Conservation (phyloP, 495 filamentous ascomycete species). For the Extremus antarcticus region DNA sequence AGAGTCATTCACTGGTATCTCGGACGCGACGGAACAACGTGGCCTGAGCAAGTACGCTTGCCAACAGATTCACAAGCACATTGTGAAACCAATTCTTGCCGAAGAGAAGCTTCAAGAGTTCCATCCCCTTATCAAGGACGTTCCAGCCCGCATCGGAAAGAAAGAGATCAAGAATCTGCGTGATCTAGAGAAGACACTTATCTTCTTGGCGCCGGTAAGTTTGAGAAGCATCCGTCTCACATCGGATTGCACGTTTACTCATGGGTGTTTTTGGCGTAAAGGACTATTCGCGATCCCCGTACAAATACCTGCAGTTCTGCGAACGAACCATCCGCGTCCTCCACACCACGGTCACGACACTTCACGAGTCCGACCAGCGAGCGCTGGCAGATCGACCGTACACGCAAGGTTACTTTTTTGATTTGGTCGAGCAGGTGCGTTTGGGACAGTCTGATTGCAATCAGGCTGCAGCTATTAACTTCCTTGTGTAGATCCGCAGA, state of each 20-base stretch:
- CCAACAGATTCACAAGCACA: constrained; percentile 45
- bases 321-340: constrained; percentile 77
- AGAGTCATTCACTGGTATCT: constrained; percentile 2
- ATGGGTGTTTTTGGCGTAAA: constrained; percentile 52
- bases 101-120: constrained; percentile 58
- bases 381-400: constrained; percentile 76
- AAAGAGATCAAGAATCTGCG: constrained; percentile 76
- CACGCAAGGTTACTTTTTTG: constrained; percentile 85
- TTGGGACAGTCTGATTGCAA: constrained; percentile 28
- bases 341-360: constrained; percentile 65
- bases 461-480: constrained; percentile 6
- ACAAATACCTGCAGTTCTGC: constrained; percentile 72
- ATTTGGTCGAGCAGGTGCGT: constrained; percentile 66
- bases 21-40: constrained; percentile 18
- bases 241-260: constrained; percentile 44
- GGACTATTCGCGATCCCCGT: constrained; percentile 57
- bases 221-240: constrained; percentile 5
- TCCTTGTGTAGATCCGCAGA: constrained; percentile 24
- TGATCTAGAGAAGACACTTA: constrained; percentile 80
- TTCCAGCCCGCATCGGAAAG: constrained; percentile 62
- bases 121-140: constrained; percentile 61
- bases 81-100: constrained; percentile 47
- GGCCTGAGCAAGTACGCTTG: constrained; percentile 41
- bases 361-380: constrained; percentile 70
- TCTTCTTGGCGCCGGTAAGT: constrained; percentile 86